Evolutionary conservation across 1,139 yeast species (phyloP).

Genomic region (Arxiozyma telluris): DNA sequence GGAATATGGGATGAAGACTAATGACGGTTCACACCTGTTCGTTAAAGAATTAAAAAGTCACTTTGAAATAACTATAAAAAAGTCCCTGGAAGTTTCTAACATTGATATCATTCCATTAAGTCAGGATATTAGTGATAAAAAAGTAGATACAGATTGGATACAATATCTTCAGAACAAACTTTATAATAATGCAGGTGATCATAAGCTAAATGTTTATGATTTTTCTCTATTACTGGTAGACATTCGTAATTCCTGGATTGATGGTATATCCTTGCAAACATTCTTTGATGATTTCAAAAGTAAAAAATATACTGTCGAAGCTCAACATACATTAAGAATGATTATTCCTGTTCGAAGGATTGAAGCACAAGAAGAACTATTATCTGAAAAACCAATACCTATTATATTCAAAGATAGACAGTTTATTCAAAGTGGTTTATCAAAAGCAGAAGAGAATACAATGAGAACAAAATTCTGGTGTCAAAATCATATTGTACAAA

Average conservation of each 20-base stretch:
- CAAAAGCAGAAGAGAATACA: constrained; percentile 42
- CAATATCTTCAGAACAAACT: constrained; percentile 11
- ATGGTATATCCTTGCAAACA: constrained; percentile 16
- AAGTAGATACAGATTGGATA: constrained; percentile 19
- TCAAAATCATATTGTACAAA: constrained; percentile 51
- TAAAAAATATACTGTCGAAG: constrained; percentile 22
- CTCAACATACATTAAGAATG: constrained; percentile 46
- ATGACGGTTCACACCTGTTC: constrained; percentile 21
- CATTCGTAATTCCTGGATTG: constrained; percentile 29
- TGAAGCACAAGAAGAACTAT: constrained; percentile 30
- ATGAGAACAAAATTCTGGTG: constrained; percentile 74
- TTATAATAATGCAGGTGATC: constrained; percentile 1
- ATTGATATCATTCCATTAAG: constrained; percentile 26
- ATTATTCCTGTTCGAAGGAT: constrained; percentile 60
- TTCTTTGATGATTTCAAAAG: constrained; percentile 21
- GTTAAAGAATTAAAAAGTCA: constrained; percentile 22
- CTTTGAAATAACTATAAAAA: constrained; percentile 31
- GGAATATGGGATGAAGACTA: constrained; percentile 23
- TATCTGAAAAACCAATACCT: constrained; percentile 54
- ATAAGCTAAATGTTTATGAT: constrained; percentile 12
- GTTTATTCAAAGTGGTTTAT: constrained; percentile 52
- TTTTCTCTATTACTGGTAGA: constrained; percentile 25
- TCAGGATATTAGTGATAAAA: constrained; percentile 12
- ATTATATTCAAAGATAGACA: constrained; percentile 61
- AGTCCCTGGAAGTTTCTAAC: constrained; percentile 29